Evolutionary conservation across 2,329 filamentous ascomycete genomes (phyloP).

Genomic region (Aspergillus niger): DNA sequence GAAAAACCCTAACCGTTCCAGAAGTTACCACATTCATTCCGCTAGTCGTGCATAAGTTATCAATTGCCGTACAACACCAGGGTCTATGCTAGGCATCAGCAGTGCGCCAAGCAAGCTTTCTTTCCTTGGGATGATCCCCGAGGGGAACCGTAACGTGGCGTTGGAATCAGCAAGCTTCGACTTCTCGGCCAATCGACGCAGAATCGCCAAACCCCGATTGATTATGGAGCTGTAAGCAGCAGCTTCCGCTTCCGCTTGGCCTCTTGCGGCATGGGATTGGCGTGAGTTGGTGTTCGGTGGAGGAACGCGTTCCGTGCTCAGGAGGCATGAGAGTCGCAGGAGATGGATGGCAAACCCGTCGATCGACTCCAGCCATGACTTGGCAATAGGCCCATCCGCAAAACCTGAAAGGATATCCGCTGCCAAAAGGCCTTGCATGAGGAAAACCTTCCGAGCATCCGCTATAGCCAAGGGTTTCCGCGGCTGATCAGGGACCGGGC

Average conservation of each 20-base stretch:
- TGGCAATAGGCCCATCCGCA: slow-evolving; percentile 71
- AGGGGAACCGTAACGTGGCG: slow-evolving; percentile 54
- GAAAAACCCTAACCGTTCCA: slow-evolving; percentile 12
- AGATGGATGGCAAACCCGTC: slow-evolving; percentile 83
- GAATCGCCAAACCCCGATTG: slow-evolving; percentile 65
- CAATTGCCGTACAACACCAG: slow-evolving; percentile 66
- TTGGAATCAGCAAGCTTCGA: slow-evolving; percentile 57
- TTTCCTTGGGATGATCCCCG: slow-evolving; percentile 64
- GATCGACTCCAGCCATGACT: slow-evolving; percentile 77
- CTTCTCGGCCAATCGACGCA: slow-evolving; percentile 71
- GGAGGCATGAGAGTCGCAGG: slow-evolving; percentile 70
- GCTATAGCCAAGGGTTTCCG: slow-evolving; percentile 66
- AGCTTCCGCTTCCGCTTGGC: slow-evolving; percentile 44
- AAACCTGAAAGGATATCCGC: slow-evolving; percentile 84
- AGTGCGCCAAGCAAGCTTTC: slow-evolving; percentile 69
- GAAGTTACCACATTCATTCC: slow-evolving; percentile 33
- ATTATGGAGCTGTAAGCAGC: slow-evolving; percentile 58
- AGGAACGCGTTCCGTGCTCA: slow-evolving; percentile 65
- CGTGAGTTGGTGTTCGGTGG: slow-evolving; percentile 34
- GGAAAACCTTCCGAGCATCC: slow-evolving; percentile 79
- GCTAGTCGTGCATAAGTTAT: slow-evolving; percentile 64
- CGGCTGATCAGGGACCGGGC: slow-evolving; percentile 74
- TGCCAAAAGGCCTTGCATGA: slow-evolving; percentile 89
- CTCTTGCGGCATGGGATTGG: slow-evolving; percentile 34
- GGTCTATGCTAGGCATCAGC: slow-evolving; percentile 66